Conservation (phyloP, 148 eudicot species). For the Fallopia convolvulus region DNA sequence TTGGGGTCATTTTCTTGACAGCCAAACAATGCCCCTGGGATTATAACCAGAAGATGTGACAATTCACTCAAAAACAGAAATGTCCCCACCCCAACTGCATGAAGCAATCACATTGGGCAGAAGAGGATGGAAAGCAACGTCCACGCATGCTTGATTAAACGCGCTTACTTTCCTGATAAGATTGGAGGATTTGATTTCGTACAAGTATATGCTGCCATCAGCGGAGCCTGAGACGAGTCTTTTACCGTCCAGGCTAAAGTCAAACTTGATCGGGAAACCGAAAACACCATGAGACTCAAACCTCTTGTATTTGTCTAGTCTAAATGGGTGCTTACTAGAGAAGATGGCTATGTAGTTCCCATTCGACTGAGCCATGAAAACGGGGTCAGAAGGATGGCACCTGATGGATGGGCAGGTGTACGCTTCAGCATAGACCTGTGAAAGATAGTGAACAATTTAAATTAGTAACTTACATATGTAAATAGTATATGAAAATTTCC, state of each 20-base stretch:
- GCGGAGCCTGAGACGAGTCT: conserved; percentile 69
- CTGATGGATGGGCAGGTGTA: conserved; percentile 72
- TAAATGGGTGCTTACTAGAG: conserved; percentile 65
- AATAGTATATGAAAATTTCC: not conserved
- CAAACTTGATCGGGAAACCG: conserved; percentile 76
- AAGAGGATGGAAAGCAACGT: conserved; percentile 61
- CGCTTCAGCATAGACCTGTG: conserved; percentile 65
- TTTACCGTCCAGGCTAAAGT: conserved; percentile 61
- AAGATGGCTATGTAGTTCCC: conserved; percentile 90
- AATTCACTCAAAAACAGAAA: conserved; percentile 37
- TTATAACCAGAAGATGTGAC: not conserved
- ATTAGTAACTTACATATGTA: not conserved
- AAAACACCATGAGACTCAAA: conserved; percentile 63
- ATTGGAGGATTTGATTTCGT: conserved; percentile 40
- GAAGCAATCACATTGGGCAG: conserved; percentile 57
- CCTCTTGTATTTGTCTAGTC: conserved; percentile 72
- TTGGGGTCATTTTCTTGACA: not conserved
- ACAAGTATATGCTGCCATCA: conserved; percentile 62
- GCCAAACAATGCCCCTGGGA: conserved; percentile 1
- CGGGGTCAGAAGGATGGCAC: conserved; percentile 59
- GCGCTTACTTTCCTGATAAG: conserved; percentile 47
- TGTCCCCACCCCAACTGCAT: conserved; percentile 44
- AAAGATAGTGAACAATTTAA: not conserved
- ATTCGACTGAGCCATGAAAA: conserved; percentile 78
- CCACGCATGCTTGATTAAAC: conserved; percentile 57